A percentile compares a stretch with the other conserved stretches of the same genome.
These are phyloP conservation scores for Neostapfia colusana DNA, from an alignment of 176 grass and related monocot species.

Conservation along the genomic window DNA sequence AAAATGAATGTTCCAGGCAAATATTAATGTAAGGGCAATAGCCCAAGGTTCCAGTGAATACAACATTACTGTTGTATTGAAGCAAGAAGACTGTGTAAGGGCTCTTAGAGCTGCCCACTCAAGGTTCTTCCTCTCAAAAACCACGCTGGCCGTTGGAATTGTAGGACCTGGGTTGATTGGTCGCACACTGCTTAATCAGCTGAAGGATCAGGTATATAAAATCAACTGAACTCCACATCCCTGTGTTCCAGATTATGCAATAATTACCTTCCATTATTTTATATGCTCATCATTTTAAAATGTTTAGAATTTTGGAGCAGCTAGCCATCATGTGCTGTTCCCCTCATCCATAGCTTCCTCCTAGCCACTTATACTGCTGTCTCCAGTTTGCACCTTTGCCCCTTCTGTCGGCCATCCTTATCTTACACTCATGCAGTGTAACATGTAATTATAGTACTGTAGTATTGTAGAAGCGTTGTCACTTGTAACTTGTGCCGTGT, in stretches of 20 bases:
- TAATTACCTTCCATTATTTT: not conserved
- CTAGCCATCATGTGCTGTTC: not conserved
- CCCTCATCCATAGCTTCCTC: not conserved
- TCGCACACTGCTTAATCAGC: conserved; percentile 81
- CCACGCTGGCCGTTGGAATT: conserved; percentile 85
- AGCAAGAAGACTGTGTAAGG: conserved; percentile 95
- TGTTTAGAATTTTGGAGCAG: conserved; percentile 3
- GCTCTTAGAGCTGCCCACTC: conserved; percentile 85
- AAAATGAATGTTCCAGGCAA: conserved; percentile 61
- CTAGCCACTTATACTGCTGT: not conserved
- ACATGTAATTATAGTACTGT: not conserved
- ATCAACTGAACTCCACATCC: not conserved
- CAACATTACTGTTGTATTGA: conserved; percentile 95
- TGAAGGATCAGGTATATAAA: conserved; percentile 82
- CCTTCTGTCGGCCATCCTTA: not conserved
- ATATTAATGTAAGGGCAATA: conserved; percentile 97
- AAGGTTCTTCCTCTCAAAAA: conserved; percentile 94
- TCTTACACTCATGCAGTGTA: not conserved
- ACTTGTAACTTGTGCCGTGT: not conserved
- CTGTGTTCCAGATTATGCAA: not conserved
- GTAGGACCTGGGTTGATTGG: conserved; percentile 96
- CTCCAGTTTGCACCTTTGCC: not conserved
- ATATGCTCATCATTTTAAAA: not conserved
- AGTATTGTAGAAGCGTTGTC: not conserved
- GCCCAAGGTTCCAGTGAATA: conserved; percentile 98